Evolutionary conservation across 2,329 filamentous ascomycete genomes (phyloP).

Genomic region (Rasamsonia emersonii): DNA sequence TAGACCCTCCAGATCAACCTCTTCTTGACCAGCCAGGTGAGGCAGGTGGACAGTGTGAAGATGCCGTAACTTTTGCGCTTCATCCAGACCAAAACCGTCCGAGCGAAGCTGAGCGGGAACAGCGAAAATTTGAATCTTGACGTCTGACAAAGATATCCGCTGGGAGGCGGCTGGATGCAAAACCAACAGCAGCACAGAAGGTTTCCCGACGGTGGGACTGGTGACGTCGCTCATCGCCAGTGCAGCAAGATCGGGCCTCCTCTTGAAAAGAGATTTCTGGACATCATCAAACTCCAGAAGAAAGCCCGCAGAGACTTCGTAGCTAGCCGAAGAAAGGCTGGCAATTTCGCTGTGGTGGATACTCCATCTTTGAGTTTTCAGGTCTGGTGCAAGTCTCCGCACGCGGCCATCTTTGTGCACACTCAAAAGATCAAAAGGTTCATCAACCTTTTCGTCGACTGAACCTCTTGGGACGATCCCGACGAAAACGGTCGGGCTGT

Average conservation of each 20-base stretch:
- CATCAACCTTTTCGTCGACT: slow-evolving; percentile 17
- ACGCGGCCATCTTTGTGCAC: slow-evolving; percentile 38
- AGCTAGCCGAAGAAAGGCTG: slow-evolving; percentile 16
- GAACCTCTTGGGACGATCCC: slow-evolving; percentile 26
- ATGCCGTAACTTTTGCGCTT: slow-evolving; percentile 28
- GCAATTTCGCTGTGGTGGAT: slow-evolving; percentile 26
- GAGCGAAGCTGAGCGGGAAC: slow-evolving; percentile 21
- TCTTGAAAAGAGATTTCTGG: slow-evolving; percentile 30
- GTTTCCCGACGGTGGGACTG: slow-evolving; percentile 18
- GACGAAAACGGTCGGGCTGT: slow-evolving; percentile 29
- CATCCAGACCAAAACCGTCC: slow-evolving; percentile 15
- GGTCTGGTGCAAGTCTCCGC: slow-evolving; percentile 30
- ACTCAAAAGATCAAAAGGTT: slow-evolving; percentile 31
- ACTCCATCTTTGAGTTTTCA: slow-evolving; percentile 33
- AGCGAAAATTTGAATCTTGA: slow-evolving; percentile 32
- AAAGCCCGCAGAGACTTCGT: slow-evolving; percentile 27
- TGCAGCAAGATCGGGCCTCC: slow-evolving; percentile 31
- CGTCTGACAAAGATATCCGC: slow-evolving; percentile 23
- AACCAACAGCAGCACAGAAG: slow-evolving; percentile 31
- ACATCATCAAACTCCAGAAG: slow-evolving; percentile 34
- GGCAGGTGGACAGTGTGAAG: slow-evolving; percentile 29
- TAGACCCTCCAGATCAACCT: slow-evolving; percentile 16
- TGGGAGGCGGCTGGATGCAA: slow-evolving; percentile 26
- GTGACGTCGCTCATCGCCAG: slow-evolving; percentile 26
- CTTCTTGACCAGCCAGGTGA: slow-evolving; percentile 18